Evolutionary conservation across 768 basidiomycete species (phyloP).

Genomic region (Tricholoma sp.): DNA sequence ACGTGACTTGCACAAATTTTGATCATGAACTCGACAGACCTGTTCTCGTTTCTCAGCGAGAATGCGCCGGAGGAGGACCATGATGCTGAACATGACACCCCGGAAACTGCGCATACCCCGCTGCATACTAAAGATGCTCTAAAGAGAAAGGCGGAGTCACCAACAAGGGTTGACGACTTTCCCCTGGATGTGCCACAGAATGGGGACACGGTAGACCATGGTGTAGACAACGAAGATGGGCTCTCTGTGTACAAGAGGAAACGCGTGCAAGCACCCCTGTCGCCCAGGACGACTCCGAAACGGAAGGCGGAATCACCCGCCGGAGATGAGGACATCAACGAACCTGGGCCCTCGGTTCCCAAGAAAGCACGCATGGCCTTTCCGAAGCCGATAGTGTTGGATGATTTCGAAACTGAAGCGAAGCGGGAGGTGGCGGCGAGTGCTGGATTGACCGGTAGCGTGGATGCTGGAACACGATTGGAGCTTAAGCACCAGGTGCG

Average conservation of each 20-base stretch:
- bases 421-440: constrained; percentile 88
- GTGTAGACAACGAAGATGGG: not conserved
- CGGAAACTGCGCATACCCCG: constrained; percentile 19
- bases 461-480: constrained; percentile 61
- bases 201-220: constrained; percentile 9
- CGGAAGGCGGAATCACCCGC: not conserved
- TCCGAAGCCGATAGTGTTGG: constrained; percentile 74
- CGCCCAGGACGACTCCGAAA: not conserved
- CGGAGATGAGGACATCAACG: constrained; percentile 13
- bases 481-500: constrained; percentile 79
- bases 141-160: constrained; percentile 40
- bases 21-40: constrained; percentile 45
- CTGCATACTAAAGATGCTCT: constrained; percentile 18
- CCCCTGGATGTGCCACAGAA: constrained; percentile 14
- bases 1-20: constrained; percentile 13
- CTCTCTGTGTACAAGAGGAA: constrained; percentile 47
- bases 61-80: constrained; percentile 33
- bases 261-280: constrained; percentile 27
- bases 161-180: constrained; percentile 12
- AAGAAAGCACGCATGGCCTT: constrained; percentile 62
- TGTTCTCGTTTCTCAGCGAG: constrained; percentile 67
- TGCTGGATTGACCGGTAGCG: constrained; percentile 76
- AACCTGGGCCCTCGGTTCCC: constrained; percentile 34
- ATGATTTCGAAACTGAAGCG: constrained; percentile 93
- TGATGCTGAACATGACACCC: constrained; percentile 25